These are phyloP conservation scores for Kwoniella dejecticola DNA, from an alignment of 768 basidiomycete species.

Conservation along the genomic window DNA sequence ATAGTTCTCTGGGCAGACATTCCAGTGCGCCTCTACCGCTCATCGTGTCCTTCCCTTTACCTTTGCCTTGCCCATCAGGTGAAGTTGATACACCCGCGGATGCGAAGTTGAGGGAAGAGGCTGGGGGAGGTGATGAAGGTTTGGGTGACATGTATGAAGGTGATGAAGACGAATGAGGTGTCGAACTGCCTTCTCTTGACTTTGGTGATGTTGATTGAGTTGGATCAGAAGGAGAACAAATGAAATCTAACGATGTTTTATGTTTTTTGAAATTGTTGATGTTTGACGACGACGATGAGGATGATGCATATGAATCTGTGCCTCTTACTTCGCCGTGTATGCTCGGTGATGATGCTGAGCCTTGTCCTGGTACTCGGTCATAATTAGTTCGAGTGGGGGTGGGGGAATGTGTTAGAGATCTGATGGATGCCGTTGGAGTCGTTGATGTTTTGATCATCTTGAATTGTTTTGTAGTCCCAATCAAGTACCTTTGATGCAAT, in stretches of 20 bases:
- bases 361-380: too few relatives aligned
- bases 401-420: neutral
- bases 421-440: neutral
- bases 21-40: slow-evolving; percentile 10
- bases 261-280: slow-evolving; percentile 1
- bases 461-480: neutral
- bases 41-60: neutral
- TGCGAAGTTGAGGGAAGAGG: neutral
- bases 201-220: neutral
- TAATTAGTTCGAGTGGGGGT: too few relatives aligned
- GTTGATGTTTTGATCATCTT: slow-evolving; percentile 10
- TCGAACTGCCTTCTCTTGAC: neutral
- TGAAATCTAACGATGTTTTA: slow-evolving; percentile 22
- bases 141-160: slow-evolving; percentile 3
- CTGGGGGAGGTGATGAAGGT: slow-evolving; percentile 6
- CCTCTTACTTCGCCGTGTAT: too few relatives aligned
- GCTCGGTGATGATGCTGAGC: too few relatives aligned
- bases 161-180: neutral
- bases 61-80: neutral
- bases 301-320: neutral
- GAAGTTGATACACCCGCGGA: neutral
- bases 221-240: slow-evolving; percentile 9
- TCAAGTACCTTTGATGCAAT: neutral
- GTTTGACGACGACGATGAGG: neutral
- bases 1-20: slow-evolving; percentile 30